Evolutionary conservation across 345 rosid species (phyloP), one percentile per base, ranked within the genome.

Genomic region (Citrus mangshanensis): DNA sequence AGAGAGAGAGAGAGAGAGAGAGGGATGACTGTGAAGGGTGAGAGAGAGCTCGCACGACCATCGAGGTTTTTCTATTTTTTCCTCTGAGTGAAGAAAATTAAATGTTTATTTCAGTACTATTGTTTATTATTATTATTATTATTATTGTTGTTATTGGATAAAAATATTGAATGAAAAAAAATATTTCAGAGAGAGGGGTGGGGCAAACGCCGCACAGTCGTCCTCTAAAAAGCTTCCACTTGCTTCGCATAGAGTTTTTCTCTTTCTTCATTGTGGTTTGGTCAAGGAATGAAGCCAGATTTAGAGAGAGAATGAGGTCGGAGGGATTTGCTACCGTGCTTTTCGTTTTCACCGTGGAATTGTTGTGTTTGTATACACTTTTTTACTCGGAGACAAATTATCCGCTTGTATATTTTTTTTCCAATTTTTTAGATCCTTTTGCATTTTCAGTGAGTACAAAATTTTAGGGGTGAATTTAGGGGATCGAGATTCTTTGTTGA

Each of bases 1-100:
- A 2, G 30, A 30, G 49, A 42, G 77, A 77, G 78, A 30, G 32
- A 30, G 28, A 30, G 34, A 32, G 34, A 32, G 34, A 78, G 73
- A 82, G 76, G 84, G 85, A 80, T 82, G 83, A 83, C 30, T 76
- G 79, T 80, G 70, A 65, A 78, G 61, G 73, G 6, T 63, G 79
- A 80, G 82, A 76, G 73, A 82, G 76, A 68, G 75, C 62, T 14
- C 30, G 83, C 91, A 87, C 88, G 87, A 81, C 54, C 70, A 79
- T 68, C 92, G 88, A 87, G 89, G 83, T 32, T 75, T 54, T 66
- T 56, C 4, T 51, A 22, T 27, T 42, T 46, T 42, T 46, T 46
- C 51, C 51, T 46, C 51, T 46, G 5, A 46, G 18, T 6, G 6
- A 24, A 32, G 49, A 73, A 62, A 27, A 68, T 61, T 61, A 61